Evolutionary conservation across 2,329 filamentous ascomycete genomes (phyloP).

Genomic region (Alternaria conjuncta): DNA sequence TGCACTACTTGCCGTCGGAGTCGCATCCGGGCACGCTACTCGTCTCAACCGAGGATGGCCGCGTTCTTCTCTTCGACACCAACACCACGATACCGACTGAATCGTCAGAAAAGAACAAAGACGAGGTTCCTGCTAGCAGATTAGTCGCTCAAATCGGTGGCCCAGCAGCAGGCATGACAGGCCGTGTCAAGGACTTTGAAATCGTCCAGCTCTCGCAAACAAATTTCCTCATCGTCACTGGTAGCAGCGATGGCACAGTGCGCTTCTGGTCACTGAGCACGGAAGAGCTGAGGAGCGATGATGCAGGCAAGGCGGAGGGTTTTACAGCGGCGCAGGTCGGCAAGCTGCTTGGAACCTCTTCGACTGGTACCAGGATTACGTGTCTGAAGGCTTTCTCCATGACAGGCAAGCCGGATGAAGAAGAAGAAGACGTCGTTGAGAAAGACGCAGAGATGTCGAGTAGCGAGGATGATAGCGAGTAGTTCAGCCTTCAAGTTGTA

Average conservation of each 20-base stretch:
- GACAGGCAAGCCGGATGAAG: conserved; percentile 57
- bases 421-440: conserved; percentile 27
- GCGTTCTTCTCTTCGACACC: conserved; percentile 83
- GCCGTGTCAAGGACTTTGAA: conserved; percentile 88
- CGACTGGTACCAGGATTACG: conserved; percentile 87
- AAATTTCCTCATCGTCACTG: conserved; percentile 68
- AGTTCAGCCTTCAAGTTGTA: conserved; percentile 3
- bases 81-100: conserved; percentile 54
- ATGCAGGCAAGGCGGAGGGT: conserved; percentile 21
- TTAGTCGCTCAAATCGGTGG: conserved; percentile 81
- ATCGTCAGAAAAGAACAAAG: conserved; percentile 48
- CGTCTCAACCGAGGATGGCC: conserved; percentile 88
- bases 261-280: conserved; percentile 71
- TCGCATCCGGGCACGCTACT: conserved; percentile 67
- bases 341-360: conserved; percentile 74
- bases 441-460: conserved; percentile 26
- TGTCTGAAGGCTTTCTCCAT: conserved; percentile 87
- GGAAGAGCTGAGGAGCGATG: conserved; percentile 29
- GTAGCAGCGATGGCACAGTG: conserved; percentile 85
- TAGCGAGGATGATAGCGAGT: conserved; percentile 33
- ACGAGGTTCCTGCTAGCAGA: conserved; percentile 63
- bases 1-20: conserved; percentile 70
- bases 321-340: conserved; percentile 61
- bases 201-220: conserved; percentile 59
- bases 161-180: conserved; percentile 67